phyloP scores from a whole-genome alignment of 1,284 basidiomycete species.

The Trichosporon faecale region DNA sequence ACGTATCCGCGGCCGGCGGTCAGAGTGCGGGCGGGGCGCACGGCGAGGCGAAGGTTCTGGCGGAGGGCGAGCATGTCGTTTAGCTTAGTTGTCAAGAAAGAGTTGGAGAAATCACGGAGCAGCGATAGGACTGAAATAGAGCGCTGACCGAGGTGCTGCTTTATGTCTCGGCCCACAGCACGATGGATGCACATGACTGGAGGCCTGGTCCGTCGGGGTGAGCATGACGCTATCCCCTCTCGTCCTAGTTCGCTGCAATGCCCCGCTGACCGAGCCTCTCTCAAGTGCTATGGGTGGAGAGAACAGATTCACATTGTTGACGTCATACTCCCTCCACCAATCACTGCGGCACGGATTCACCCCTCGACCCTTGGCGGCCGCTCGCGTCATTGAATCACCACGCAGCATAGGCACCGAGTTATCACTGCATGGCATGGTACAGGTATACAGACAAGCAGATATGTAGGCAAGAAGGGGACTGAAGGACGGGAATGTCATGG shows the following conservation, averaged over 20 bases:
- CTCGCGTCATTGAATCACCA: too few relatives aligned
- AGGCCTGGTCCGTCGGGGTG: not conserved
- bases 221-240: not conserved
- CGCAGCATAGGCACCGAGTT: not conserved
- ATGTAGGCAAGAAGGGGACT: not conserved
- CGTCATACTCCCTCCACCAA: not conserved
- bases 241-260: too few relatives aligned
- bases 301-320: not conserved
- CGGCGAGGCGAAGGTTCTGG: not conserved
- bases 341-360: not conserved
- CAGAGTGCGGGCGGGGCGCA: not conserved
- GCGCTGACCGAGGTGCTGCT: not conserved
- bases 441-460: slow-evolving; percentile 1
- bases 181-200: too few relatives aligned
- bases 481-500: not conserved
- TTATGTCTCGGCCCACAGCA: not conserved
- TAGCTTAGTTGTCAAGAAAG: not conserved
- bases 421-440: not conserved
- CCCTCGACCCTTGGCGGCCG: too few relatives aligned
- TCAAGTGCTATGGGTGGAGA: too few relatives aligned
- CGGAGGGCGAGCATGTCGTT: slow-evolving; percentile 7
- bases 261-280: too few relatives aligned
- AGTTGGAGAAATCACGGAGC: not conserved
- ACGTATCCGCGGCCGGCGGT: not conserved
- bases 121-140: not conserved